phyloP scores from a whole-genome alignment of 169 alveolate genomes.

The Plasmodium gaboni region DNA sequence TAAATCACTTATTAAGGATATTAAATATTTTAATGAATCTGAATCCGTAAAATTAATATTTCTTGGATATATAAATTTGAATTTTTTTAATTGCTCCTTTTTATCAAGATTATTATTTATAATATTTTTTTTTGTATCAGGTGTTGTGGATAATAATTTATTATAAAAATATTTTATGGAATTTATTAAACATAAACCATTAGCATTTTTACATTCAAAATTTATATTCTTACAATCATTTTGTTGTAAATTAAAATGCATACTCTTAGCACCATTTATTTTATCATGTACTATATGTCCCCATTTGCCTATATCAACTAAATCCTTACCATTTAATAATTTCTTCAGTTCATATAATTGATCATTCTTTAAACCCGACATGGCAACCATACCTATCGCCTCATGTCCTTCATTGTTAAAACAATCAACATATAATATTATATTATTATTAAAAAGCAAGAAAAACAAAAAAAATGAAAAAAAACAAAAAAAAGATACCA shows the following conservation, averaged over 20 bases:
- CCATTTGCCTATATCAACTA: slow-evolving; percentile 86
- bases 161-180: slow-evolving; percentile 81
- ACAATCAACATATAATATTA: background rate
- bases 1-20: slow-evolving; percentile 87
- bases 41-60: slow-evolving; percentile 86
- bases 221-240: slow-evolving; percentile 66
- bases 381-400: slow-evolving; percentile 83
- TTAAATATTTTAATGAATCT: slow-evolving; percentile 86
- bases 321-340: slow-evolving; percentile 80
- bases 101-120: background rate
- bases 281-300: slow-evolving; percentile 78
- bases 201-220: slow-evolving; percentile 75
- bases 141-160: slow-evolving; percentile 13
- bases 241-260: slow-evolving; percentile 60
- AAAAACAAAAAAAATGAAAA: too few species aligned
- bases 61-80: slow-evolving; percentile 80
- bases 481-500: too few species aligned
- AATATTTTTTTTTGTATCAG: slow-evolving; percentile 30
- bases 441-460: too few species aligned
- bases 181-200: slow-evolving; percentile 80
- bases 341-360: slow-evolving; percentile 83
- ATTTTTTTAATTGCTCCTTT: slow-evolving; percentile 4
- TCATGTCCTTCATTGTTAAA: slow-evolving; percentile 60
- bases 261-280: slow-evolving; percentile 26
- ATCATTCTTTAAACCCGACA: slow-evolving; percentile 83